These are phyloP conservation scores for Stylosanthes scabra DNA, from an alignment of 331 rosid genomes.

Conservation along the genomic window DNA sequence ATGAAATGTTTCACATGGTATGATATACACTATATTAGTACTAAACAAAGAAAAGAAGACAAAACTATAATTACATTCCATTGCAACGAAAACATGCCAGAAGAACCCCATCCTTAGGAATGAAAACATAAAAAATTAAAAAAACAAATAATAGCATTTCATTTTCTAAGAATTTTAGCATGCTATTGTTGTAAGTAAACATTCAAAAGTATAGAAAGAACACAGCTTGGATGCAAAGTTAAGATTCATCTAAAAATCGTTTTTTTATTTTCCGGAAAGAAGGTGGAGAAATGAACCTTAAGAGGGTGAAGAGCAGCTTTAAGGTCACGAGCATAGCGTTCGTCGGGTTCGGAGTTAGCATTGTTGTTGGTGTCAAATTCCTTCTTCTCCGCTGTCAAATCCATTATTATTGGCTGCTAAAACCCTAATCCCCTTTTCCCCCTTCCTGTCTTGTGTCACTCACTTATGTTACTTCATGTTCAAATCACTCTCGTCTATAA, in stretches of 20 bases:
- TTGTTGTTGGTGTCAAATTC: constrained; percentile 46
- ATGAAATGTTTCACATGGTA: too few relatives aligned
- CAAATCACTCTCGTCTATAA: not conserved
- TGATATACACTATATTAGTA: too few relatives aligned
- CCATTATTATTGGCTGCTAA: constrained; percentile 50
- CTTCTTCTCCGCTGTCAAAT: constrained; percentile 57
- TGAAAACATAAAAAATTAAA: too few relatives aligned
- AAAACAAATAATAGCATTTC: too few relatives aligned
- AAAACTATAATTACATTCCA: not conserved
- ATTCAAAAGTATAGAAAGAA: not conserved
- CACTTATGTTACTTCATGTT: not conserved
- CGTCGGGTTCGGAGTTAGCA: constrained; percentile 53
- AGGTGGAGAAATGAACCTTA: constrained; percentile 49
- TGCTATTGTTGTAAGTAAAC: not conserved
- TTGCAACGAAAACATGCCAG: not conserved
- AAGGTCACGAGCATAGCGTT: constrained; percentile 74
- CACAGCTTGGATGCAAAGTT: not conserved
- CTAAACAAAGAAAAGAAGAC: too few relatives aligned
- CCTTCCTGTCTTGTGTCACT: not conserved
- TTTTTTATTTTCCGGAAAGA: not conserved
- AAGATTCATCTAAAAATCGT: not conserved
- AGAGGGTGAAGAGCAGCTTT: constrained; percentile 86
- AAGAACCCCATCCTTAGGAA: too few relatives aligned
- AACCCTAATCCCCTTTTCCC: constrained; percentile 52
- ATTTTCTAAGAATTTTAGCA: not conserved